Conservation (phyloP, 2,329 filamentous ascomycete genomes). For the Rhinocladiella similis region DNA sequence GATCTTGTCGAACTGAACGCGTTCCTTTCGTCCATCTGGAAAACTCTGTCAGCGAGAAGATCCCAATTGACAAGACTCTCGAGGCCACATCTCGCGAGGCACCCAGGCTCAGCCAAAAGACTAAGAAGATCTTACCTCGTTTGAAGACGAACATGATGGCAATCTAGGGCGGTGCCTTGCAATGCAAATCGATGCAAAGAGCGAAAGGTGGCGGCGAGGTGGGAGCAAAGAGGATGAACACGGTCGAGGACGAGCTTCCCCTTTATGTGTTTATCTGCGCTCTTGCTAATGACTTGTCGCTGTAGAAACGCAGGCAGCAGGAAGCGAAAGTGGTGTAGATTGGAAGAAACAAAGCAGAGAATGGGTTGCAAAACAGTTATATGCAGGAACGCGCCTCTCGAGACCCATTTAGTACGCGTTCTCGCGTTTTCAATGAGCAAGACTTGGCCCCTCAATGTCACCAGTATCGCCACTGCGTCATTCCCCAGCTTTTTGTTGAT, state of each 20-base stretch:
- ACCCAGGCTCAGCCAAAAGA: too few relatives aligned
- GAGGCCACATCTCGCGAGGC: too few relatives aligned
- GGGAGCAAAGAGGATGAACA: not conserved
- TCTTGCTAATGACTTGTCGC: conserved; percentile 8
- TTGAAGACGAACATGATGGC: conserved; percentile 61
- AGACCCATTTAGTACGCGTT: conserved; percentile 4
- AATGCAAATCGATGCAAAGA: conserved; percentile 3
- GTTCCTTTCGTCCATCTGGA: conserved; percentile 97
- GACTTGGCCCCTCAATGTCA: not conserved
- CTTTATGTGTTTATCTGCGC: conserved; percentile 2
- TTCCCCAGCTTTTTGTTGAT: not conserved
- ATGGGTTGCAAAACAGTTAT: conserved; percentile 6
- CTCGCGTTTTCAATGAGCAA: not conserved
- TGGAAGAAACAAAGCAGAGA: conserved; percentile 9
- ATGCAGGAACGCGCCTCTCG: conserved; percentile 12
- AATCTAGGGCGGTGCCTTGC: not conserved
- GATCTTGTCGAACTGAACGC: conserved; percentile 99
- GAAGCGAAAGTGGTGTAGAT: conserved; percentile 4
- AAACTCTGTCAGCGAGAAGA: conserved; percentile 23
- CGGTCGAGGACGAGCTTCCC: conserved; percentile 3
- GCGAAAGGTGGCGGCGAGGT: not conserved
- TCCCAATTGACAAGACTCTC: conserved; percentile 12
- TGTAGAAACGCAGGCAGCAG: conserved; percentile 21
- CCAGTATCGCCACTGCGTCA: not conserved
- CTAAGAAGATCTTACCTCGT: conserved; percentile 50